Percentiles rank a stretch among this genome's conserved stretches.
These are phyloP conservation scores for Alternaria infectoria DNA, from an alignment of 2,329 filamentous ascomycete genomes.

Conservation along the genomic window DNA sequence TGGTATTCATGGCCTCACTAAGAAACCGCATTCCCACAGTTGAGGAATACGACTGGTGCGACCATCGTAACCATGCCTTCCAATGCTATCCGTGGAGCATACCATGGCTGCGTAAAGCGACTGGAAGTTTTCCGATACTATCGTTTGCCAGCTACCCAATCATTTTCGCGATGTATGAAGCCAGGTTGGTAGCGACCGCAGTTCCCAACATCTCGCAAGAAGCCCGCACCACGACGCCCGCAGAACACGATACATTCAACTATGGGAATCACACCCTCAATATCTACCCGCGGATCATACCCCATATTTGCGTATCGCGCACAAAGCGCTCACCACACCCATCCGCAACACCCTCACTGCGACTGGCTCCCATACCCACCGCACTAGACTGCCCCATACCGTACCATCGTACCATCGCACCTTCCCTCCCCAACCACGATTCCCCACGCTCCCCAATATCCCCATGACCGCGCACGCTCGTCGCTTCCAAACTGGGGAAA, in stretches of 20 bases:
- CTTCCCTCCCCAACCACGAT: background rate
- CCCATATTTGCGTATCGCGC: no score
- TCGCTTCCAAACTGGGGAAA: background rate
- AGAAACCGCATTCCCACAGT: accelerated
- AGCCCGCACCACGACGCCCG: background rate
- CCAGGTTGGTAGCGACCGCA: background rate
- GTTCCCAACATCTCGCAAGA: background rate
- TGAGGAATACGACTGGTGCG: background rate
- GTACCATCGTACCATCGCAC: background rate
- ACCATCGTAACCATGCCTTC: background rate
- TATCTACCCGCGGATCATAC: no score
- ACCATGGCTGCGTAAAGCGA: background rate
- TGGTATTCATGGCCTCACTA: accelerated
- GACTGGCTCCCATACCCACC: background rate
- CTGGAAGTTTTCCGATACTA: background rate
- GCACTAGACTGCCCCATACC: background rate
- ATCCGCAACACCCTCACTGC: background rate
- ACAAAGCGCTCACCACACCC: background rate
- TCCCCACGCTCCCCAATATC: background rate
- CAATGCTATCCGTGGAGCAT: background rate
- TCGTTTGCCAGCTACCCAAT: background rate
- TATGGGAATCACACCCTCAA: no score
- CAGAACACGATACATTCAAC: no score
- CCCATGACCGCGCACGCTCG: background rate
- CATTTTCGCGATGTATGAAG: background rate